Evolutionary conservation across 768 basidiomycete genomes (phyloP), one percentile per base, ranked within the genome.

Genomic region (Tulasnella sp.): DNA sequence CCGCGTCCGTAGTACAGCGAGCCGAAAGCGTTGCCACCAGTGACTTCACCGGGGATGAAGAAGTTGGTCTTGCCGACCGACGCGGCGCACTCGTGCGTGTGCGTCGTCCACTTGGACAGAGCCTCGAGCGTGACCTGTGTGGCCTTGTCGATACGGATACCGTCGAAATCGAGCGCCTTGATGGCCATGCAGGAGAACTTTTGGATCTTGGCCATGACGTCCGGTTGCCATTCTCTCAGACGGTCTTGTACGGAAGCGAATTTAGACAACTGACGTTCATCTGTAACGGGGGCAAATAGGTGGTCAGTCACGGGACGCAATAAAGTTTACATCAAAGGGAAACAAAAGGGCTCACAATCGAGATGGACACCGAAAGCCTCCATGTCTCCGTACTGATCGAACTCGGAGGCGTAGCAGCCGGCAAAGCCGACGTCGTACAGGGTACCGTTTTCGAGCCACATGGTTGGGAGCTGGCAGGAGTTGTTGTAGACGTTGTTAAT

Each of bases 301-400:
- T 5, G 69, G 69, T 70, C 23, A 73, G 46, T 40, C 37, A n/a
- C 71, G n/a, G 32, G 29, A 40, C 15, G 23, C 46, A 18, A 35
- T 40, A 40, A 44, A 73, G 23, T 23, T 35, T 39, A 39, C 70
- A 23, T 23, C 23, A 72, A 72, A 42, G 2, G 11, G 23, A 6
- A 57, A 55, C 4, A 67, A 40, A 80, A 69, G n/a, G 48, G 35
- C 55, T 57, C 39, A 67, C 91, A 95, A 85, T 94, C 92, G 69
- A 93, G 93, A 85, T 94, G 93, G 40, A 98, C 95, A 91, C 96
- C 96, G 83, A 97, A 97, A 80, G 96, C 96, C 84, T 98, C 96
- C 90, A 95, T 94, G 85, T 98, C 96, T 80, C 96, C 96, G 81
- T 93, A 98, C 79, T 97, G 95, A 84, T 98, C 96, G 81, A 97